Percentiles rank a stretch among this genome's conserved stretches.
phyloP scores from a whole-genome alignment of 768 basidiomycete genomes.

The Leccinum longicurvipes region DNA sequence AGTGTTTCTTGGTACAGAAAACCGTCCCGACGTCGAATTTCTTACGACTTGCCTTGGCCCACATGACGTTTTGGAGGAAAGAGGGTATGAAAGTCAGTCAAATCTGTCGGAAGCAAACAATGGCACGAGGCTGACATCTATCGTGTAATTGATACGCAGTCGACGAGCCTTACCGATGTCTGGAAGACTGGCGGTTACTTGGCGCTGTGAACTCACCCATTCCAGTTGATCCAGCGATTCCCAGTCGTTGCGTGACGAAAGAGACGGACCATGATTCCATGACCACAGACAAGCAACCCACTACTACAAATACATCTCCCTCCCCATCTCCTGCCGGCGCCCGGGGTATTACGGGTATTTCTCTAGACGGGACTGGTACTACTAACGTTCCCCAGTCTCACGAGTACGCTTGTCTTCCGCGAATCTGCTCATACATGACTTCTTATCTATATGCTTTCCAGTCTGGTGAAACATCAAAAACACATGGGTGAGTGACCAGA shows the following conservation, averaged over 20 bases:
- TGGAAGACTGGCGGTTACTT: conserved; percentile 33
- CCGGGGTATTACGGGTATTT: too few relatives aligned
- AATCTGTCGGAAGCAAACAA: not conserved
- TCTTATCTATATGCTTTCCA: not conserved
- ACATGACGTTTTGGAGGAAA: conserved; percentile 65
- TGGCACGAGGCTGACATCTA: conserved; percentile 3
- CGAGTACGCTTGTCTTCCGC: not conserved
- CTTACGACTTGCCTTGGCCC: conserved; percentile 91
- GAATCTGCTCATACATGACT: not conserved
- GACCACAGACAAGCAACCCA: too few relatives aligned
- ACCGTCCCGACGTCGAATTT: conserved; percentile 78
- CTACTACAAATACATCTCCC: too few relatives aligned
- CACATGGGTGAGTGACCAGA: conserved; percentile 34
- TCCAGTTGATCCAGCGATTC: too few relatives aligned
- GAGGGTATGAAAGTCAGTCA: conserved; percentile 73
- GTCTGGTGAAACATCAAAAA: conserved; percentile 32
- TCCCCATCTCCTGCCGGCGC: too few relatives aligned
- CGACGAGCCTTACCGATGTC: conserved; percentile 35
- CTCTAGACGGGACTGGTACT: too few relatives aligned
- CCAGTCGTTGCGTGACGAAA: too few relatives aligned
- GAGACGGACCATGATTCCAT: too few relatives aligned
- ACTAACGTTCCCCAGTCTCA: not conserved
- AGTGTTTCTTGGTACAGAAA: conserved; percentile 66
- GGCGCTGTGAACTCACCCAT: not conserved
- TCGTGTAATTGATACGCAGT: conserved; percentile 41